Percentiles rank a stretch among this genome's conserved stretches.
Conservation (phyloP, 2,329 filamentous ascomycete species). For the Parastagonospora avenae region DNA sequence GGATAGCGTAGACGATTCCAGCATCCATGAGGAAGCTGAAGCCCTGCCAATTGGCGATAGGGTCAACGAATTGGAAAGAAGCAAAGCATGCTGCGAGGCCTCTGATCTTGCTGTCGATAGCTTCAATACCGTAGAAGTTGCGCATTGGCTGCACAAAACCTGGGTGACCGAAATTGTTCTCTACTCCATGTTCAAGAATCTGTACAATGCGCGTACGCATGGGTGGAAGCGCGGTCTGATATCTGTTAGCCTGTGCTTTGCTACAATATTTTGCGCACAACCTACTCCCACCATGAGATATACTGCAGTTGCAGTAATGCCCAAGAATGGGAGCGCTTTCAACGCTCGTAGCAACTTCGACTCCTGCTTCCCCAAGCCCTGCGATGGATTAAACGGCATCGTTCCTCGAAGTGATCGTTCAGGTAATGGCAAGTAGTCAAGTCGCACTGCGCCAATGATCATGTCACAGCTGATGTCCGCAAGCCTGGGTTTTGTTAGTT, state of each 20-base stretch:
- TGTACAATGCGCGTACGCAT: conserved; percentile 3
- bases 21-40: conserved; percentile 16
- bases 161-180: conserved; percentile 10
- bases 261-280: not conserved
- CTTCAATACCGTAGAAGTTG: conserved; percentile 14
- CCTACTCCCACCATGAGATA: conserved; percentile 12
- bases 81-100: conserved; percentile 12
- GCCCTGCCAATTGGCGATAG: conserved; percentile 13
- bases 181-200: conserved; percentile 6
- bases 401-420: conserved; percentile 13
- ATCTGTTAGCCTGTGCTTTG: not conserved
- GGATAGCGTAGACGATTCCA: conserved; percentile 12
- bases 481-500: conserved; percentile 3
- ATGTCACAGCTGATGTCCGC: conserved; percentile 9
- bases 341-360: conserved; percentile 15
- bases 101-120: conserved; percentile 14
- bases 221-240: conserved; percentile 1
- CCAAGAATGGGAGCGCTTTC: conserved; percentile 11
- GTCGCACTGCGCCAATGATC: conserved; percentile 13
- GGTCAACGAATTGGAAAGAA: conserved; percentile 16
- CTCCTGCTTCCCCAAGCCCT: conserved; percentile 13
- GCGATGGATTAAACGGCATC: conserved; percentile 21
- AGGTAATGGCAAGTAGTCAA: conserved; percentile 14
- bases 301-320: conserved; percentile 7
- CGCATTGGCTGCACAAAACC: conserved; percentile 4